A percentile compares a stretch with the other conserved stretches of the same genome.
phyloP scores from a whole-genome alignment of 2,329 filamentous ascomycete genomes.

The Zopfia rhizophila region DNA sequence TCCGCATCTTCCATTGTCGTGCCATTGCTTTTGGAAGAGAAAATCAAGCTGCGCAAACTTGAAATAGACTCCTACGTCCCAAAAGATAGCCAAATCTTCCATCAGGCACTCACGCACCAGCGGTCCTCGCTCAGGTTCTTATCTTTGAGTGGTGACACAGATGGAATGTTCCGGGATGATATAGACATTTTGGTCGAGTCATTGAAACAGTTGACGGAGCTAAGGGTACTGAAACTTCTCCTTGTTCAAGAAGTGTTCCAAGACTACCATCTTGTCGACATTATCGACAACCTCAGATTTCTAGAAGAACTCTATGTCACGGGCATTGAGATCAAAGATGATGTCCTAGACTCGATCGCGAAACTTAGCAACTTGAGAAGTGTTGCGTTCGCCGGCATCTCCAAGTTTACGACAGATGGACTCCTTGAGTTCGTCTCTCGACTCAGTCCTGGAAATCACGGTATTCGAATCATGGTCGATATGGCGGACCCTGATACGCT shows the following conservation, averaged over 20 bases:
- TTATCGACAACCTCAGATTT: slow-evolving; percentile 58
- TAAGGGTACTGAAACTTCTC: slow-evolving; percentile 65
- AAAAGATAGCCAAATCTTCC: slow-evolving; percentile 63
- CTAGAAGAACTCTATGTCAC: slow-evolving; percentile 68
- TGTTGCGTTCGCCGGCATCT: slow-evolving; percentile 65
- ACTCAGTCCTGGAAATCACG: slow-evolving; percentile 54
- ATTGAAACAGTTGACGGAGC: slow-evolving; percentile 62
- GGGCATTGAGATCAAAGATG: slow-evolving; percentile 64
- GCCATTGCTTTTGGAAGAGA: slow-evolving; percentile 58
- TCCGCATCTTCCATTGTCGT: slow-evolving; percentile 65
- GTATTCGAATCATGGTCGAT: slow-evolving; percentile 56
- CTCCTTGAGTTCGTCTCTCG: slow-evolving; percentile 58
- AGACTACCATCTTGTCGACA: slow-evolving; percentile 59
- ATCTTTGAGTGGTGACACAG: slow-evolving; percentile 59
- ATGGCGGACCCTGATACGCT: slow-evolving; percentile 56
- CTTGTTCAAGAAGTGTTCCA: slow-evolving; percentile 64
- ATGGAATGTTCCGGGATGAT: slow-evolving; percentile 59
- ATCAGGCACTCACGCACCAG: slow-evolving; percentile 64
- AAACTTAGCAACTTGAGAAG: slow-evolving; percentile 61
- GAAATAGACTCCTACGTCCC: slow-evolving; percentile 61
- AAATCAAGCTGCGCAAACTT: slow-evolving; percentile 60
- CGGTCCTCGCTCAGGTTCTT: slow-evolving; percentile 60
- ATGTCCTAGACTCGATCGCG: slow-evolving; percentile 58
- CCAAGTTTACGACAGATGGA: slow-evolving; percentile 64
- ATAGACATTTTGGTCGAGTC: slow-evolving; percentile 62